phyloP scores from a whole-genome alignment of 176 grass and related monocot species.

The Tuctoria greenei region DNA sequence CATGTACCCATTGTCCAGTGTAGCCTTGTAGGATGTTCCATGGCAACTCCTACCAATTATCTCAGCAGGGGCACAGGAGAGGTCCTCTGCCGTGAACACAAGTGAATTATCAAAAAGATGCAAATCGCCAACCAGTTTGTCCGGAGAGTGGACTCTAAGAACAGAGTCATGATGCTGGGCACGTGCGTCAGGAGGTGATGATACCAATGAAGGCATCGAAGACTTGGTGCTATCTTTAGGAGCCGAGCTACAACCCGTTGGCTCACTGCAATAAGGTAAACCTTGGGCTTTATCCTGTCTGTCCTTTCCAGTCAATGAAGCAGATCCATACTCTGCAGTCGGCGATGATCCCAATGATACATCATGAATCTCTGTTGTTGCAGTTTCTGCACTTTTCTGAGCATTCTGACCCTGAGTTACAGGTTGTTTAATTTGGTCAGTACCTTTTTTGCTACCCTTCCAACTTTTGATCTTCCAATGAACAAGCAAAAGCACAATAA shows the following conservation, averaged over 20 bases:
- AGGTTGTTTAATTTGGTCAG: conserved; percentile 25
- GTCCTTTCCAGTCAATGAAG: conserved; percentile 33
- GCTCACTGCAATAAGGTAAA: conserved; percentile 18
- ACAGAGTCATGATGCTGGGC: conserved; percentile 38
- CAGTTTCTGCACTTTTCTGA: conserved; percentile 43
- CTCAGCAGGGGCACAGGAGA: conserved; percentile 82
- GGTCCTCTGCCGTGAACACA: conserved; percentile 71
- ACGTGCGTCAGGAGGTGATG: conserved; percentile 34
- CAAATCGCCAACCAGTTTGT: conserved; percentile 83
- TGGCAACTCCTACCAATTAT: conserved; percentile 91
- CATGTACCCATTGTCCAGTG: conserved; percentile 67
- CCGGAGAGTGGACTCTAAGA: conserved; percentile 76
- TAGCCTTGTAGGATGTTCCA: conserved; percentile 87
- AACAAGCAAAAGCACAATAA: conserved; percentile 68
- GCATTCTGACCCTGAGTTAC: conserved; percentile 34
- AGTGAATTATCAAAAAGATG: conserved; percentile 68
- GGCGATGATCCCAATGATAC: conserved; percentile 41
- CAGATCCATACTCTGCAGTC: conserved; percentile 32
- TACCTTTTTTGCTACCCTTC: conserved; percentile 50
- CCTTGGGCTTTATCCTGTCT: conserved; percentile 32
- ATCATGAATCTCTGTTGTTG: conserved; percentile 37
- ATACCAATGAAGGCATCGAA: conserved; percentile 44
- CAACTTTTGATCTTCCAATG: conserved; percentile 58
- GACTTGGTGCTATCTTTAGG: conserved; percentile 22
- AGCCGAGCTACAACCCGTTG: conserved; percentile 34